These are phyloP conservation scores for Geosiphon pyriformis DNA, from an alignment of 192 early-diverging fungal genomes.

Conservation along the genomic window DNA sequence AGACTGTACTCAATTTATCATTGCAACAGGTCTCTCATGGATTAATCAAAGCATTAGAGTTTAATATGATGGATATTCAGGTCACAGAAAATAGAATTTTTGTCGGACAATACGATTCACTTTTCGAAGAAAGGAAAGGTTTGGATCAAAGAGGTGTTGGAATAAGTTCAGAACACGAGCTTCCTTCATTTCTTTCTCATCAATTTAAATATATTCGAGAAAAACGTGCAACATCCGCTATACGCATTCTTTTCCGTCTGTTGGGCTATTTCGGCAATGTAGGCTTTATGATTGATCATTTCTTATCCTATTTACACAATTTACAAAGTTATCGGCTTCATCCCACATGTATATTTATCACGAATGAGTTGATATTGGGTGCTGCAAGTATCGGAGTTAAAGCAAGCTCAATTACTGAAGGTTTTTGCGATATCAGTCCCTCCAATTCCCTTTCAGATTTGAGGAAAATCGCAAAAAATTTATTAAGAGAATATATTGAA, in stretches of 20 bases:
- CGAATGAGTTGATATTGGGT: constrained; percentile 33
- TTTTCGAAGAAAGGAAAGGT: constrained; percentile 10
- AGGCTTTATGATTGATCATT: constrained; percentile 29
- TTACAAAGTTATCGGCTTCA: constrained; percentile 9
- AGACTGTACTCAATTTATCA: constrained; percentile 27
- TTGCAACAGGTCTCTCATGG: constrained; percentile 30
- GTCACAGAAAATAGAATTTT: constrained; percentile 29
- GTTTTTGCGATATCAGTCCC: not conserved
- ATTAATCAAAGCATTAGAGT: constrained; percentile 34
- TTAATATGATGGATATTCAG: constrained; percentile 27
- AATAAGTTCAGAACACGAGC: not conserved
- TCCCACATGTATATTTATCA: constrained; percentile 32
- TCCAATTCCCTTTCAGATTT: constrained; percentile 13
- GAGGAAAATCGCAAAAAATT: constrained; percentile 16
- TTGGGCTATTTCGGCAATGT: constrained; percentile 30
- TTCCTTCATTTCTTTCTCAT: constrained; percentile 23
- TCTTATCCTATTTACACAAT: constrained; percentile 27
- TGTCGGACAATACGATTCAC: constrained; percentile 15
- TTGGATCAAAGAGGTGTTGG: too few relatives aligned
- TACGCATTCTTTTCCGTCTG: constrained; percentile 25
- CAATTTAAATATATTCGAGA: constrained; percentile 31
- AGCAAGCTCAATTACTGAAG: not conserved
- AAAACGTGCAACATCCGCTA: constrained; percentile 8
- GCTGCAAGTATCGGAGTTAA: constrained; percentile 9
- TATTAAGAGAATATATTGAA: constrained; percentile 26